Evolutionary conservation across 2,329 filamentous ascomycete species (phyloP), one percentile per base, ranked within the genome.

Genomic region (Beauveria pseudobassiana): DNA sequence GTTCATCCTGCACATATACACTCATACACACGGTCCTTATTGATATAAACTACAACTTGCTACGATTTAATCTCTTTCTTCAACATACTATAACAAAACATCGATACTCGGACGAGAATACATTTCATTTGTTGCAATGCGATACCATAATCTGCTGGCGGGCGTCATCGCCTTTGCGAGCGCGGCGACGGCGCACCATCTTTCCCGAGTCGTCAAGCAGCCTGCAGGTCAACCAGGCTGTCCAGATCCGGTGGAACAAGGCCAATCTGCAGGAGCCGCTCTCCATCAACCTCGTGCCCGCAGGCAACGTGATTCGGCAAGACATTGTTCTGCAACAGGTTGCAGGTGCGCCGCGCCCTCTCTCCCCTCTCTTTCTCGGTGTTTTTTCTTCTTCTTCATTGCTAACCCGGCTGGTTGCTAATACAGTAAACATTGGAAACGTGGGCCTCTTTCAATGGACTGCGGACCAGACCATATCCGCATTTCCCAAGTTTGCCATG

Each of bases 401-500:
- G 30, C 50, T 52, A 10, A 52, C 10, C 10, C 12, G n/a, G 42
- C 24, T 22, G 42, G 28, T 28, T 40, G 20, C 24, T 20, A 28
- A 14, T 40, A n/a, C 30, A 69, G 68, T 63, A 20, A 62, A 65
- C 40, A 63, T 68, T 50, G 63, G 64, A 5, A 69, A 69, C 46
- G 62, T 62, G 7, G 67, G 68, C 16, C 18, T 63, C 3, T 20
- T 69, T 43, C 55, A 62, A 43, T 69, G 67, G 68, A 62, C 60
- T 2, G 67, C 67, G 2, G 65, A 65, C 22, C 43, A 60, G 24
- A 63, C 64, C 26, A 67, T 69, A 22, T 59, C 61, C n/a, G 64
- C 65, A 1, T 66, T 68, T 48, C 63, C 63, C 3, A 63, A 59
- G 45, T 68, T 68, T 53, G 56, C 63, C 59, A 65, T 69, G 63